Percentiles rank a stretch among this genome's conserved stretches.
Conservation (phyloP, 1,284 basidiomycete genomes). For the Cutaneotrichosporon sp. region DNA sequence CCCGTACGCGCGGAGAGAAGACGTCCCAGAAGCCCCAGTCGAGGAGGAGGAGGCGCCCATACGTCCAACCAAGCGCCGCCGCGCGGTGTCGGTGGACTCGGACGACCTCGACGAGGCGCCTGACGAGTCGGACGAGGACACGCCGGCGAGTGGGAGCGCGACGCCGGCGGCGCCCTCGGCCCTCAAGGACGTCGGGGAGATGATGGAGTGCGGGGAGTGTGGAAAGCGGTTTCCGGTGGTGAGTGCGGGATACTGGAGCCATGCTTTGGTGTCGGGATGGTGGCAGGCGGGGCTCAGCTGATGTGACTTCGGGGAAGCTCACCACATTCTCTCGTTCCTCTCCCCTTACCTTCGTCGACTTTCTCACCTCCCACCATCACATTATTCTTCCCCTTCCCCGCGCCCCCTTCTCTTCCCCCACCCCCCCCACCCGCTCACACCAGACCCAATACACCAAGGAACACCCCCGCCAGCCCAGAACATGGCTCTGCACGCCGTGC, state of each 20-base stretch:
- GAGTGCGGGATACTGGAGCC: no score
- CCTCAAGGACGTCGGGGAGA: slow-evolving; percentile 72
- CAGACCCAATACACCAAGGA: slow-evolving; percentile 80
- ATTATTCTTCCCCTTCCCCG: no score
- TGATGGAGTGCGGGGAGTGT: slow-evolving; percentile 80
- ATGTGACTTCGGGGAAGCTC: background rate
- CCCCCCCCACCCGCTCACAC: slow-evolving; percentile 1
- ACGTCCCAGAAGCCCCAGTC: no score
- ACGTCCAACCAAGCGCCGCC: slow-evolving; percentile 50
- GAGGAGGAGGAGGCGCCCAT: no score
- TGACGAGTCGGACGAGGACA: slow-evolving; percentile 4
- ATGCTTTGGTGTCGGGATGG: no score
- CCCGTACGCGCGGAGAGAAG: slow-evolving; percentile 3
- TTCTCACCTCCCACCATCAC: no score
- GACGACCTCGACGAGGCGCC: slow-evolving; percentile 64
- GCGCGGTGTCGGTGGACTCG: slow-evolving; percentile 57
- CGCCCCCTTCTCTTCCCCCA: no score
- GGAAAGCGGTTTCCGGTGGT: slow-evolving; percentile 85
- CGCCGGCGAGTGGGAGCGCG: slow-evolving; percentile 6
- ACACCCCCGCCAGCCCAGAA: slow-evolving; percentile 63
- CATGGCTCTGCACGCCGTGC: slow-evolving; percentile 77
- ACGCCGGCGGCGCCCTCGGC: slow-evolving; percentile 44
- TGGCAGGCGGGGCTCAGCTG: no score
- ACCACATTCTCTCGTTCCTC: background rate
- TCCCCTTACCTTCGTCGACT: background rate